Conservation (phyloP, 1,284 basidiomycete species). For the Moniliophthora roreri region DNA sequence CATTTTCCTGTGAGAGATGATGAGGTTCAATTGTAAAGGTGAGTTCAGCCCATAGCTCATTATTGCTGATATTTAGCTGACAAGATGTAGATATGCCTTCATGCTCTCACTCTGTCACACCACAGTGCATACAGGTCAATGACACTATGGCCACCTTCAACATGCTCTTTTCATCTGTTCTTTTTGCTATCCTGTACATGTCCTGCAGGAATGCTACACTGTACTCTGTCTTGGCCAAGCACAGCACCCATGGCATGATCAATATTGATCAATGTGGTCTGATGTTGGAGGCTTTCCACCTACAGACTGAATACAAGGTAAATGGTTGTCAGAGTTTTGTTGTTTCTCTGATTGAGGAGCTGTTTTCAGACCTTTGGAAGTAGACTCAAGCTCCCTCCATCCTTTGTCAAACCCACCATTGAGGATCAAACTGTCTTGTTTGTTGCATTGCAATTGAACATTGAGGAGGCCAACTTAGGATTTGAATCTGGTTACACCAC, state of each 20-base stretch:
- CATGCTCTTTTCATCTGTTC: conserved; percentile 21
- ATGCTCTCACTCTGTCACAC: too few relatives aligned
- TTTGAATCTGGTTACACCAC: conserved; percentile 34
- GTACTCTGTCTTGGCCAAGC: conserved; percentile 9
- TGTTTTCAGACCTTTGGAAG: conserved; percentile 38
- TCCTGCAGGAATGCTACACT: conserved; percentile 18
- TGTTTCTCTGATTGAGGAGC: not conserved
- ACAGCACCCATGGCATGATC: conserved; percentile 24
- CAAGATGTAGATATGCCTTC: too few relatives aligned
- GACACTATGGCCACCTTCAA: conserved; percentile 19
- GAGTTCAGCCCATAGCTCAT: too few relatives aligned
- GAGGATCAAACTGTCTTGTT: conserved; percentile 35
- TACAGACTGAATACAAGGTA: conserved; percentile 40
- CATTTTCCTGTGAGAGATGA: too few relatives aligned
- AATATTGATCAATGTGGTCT: conserved; percentile 29
- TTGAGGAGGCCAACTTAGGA: conserved; percentile 26
- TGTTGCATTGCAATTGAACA: conserved; percentile 30
- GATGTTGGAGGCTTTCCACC: conserved; percentile 39
- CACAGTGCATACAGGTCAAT: too few relatives aligned
- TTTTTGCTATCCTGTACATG: conserved; percentile 21
- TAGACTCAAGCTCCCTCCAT: conserved; percentile 38
- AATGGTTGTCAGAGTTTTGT: not conserved
- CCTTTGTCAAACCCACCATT: conserved; percentile 25
- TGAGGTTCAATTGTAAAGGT: too few relatives aligned
- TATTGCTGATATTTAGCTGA: too few relatives aligned